Evolutionary conservation across 331 rosid species (phyloP).

Genomic region (Quercus lobata): DNA sequence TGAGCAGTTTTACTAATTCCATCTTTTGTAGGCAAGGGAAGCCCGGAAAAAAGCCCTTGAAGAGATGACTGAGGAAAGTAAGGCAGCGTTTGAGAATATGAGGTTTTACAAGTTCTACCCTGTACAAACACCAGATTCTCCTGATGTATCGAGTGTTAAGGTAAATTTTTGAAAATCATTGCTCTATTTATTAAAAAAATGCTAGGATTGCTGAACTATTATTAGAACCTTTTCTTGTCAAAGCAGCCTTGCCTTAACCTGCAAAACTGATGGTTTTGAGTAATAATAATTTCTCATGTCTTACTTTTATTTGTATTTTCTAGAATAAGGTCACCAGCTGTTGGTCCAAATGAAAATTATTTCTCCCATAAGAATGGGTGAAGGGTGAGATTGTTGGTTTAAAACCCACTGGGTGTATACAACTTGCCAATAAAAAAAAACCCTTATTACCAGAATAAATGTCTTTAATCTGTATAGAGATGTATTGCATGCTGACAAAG

Average conservation of each 20-base stretch:
- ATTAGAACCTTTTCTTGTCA: background rate
- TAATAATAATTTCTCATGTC: background rate
- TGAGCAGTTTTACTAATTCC: background rate
- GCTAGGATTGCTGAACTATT: background rate
- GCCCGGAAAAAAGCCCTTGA: constrained; percentile 66
- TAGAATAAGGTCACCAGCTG: too few relatives aligned
- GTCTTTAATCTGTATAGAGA: background rate
- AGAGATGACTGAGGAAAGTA: constrained; percentile 77
- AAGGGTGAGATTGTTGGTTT: too few relatives aligned
- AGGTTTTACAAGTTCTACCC: constrained; percentile 87
- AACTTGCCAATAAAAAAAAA: too few relatives aligned
- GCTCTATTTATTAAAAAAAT: background rate
- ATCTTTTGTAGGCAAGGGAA: constrained; percentile 64
- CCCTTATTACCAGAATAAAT: background rate
- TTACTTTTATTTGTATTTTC: background rate
- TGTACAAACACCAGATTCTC: constrained; percentile 61
- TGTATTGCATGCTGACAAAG: background rate
- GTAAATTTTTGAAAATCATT: constrained; percentile 29
- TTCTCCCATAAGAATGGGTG: too few relatives aligned
- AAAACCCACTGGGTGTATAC: too few relatives aligned
- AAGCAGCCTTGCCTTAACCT: background rate
- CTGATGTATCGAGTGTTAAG: constrained; percentile 75
- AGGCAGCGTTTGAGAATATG: constrained; percentile 67
- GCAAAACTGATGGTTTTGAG: background rate
- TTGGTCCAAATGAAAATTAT: too few relatives aligned